Evolutionary conservation across 495 filamentous ascomycete species (phyloP), one percentile per base, ranked within the genome.

Genomic region (Hypoxylon crocopeplum): DNA sequence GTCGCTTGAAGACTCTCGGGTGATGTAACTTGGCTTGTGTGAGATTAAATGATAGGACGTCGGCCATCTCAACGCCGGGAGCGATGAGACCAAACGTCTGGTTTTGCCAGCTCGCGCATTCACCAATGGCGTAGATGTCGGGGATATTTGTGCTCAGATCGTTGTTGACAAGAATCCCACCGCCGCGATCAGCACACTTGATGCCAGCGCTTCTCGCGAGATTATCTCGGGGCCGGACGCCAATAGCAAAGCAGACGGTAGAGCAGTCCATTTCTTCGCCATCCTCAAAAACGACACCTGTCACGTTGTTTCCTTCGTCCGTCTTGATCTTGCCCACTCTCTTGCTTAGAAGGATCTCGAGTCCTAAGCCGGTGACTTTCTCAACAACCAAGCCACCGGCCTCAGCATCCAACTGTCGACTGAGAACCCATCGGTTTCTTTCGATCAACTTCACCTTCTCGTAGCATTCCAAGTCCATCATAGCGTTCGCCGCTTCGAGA

Each of bases 51-150:
- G 93, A 83, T 2, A 97, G 81, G 4, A 98, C 87, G 66, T 98
- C 93, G 0, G 93, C 93, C 93, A 98, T 98, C 72, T 97, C 93
- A 36, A 98, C 83, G 12, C 93, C 93, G 0, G 93, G 93, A 1
- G 91, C 93, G 64, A 98, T 97, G 19, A 98, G 85, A 3, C 93
- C 93, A 64, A 92, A 98, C 0, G 91, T 95, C 69, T 96, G 89
- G 65, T 86, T 91, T 59, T 96, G 86, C 92, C 93, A 97, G 72
- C 87, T 93, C 12, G 93, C 93, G 66, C 93, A 97, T 74, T 98
- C 93, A 44, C 93, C 93, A 49, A 98, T 89, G 37, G 93, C 93
- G 68, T 95, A 97, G 25, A 98, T 85, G 55, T 88, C 84, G 0
- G 85, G 76, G 4, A 81, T 70, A 11, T 85, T 94, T 0, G 93